Conservation (phyloP, 306 rosid species). For the Cotoneaster glaucophyllus region DNA sequence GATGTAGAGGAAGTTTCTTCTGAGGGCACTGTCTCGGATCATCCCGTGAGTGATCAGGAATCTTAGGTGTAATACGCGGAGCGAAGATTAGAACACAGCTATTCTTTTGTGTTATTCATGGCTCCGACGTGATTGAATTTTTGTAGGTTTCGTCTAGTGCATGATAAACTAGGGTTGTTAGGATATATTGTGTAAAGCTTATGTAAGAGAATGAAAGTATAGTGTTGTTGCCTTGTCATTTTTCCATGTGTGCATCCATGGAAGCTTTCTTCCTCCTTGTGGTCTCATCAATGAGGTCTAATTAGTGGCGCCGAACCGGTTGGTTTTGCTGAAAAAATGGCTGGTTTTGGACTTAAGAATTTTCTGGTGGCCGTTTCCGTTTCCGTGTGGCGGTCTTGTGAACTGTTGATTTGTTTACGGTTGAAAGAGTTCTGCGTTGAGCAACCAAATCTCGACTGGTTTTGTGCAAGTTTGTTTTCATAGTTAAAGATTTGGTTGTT, state of each 20-base stretch:
- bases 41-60: slow-evolving; percentile 61
- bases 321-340: not conserved
- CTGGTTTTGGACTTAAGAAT: not conserved
- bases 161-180: slow-evolving; percentile 51
- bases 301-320: not conserved
- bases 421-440: not conserved
- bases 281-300: slow-evolving; percentile 2
- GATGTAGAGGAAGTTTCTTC: slow-evolving; percentile 64
- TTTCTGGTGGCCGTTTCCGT: not conserved
- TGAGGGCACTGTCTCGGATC: slow-evolving; percentile 93
- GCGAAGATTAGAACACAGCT: slow-evolving; percentile 28
- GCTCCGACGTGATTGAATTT: slow-evolving; percentile 71
- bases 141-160: slow-evolving; percentile 63
- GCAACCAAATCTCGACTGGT: not conserved
- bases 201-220: slow-evolving; percentile 71
- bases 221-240: slow-evolving; percentile 43
- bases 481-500: not conserved
- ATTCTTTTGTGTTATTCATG: slow-evolving; percentile 55
- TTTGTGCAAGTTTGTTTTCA: not conserved
- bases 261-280: not conserved
- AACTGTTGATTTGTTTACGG: not conserved
- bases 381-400: not conserved
- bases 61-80: slow-evolving; percentile 38
- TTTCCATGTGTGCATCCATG: slow-evolving; percentile 7
- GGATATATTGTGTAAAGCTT: slow-evolving; percentile 61